A percentile compares a stretch with the other conserved stretches of the same genome.
phyloP scores from a whole-genome alignment of 139 green algal species.

The Coelastrella sp. region DNA sequence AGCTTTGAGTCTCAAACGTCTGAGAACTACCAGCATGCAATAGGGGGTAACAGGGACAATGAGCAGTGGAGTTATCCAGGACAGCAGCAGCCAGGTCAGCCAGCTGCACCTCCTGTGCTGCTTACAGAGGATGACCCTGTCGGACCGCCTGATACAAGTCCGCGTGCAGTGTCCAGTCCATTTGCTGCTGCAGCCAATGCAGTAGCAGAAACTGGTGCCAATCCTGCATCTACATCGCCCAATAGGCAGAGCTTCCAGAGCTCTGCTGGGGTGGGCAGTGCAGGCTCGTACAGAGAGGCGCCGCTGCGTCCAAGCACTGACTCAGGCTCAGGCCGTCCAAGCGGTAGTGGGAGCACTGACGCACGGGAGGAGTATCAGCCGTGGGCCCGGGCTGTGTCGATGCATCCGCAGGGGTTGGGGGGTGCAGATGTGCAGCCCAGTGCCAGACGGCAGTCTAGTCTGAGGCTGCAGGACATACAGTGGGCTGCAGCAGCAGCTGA shows the following conservation, averaged over 20 bases:
- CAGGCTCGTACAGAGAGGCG: background rate
- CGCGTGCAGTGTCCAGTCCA: too few species aligned
- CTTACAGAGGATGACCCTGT: background rate
- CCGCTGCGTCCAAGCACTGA: background rate
- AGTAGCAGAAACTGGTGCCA: background rate
- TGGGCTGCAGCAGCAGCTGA: background rate
- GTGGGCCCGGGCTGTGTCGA: slow-evolving; percentile 12
- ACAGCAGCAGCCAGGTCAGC: background rate
- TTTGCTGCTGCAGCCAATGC: background rate
- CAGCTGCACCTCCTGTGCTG: background rate
- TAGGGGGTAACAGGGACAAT: background rate
- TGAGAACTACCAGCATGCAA: background rate
- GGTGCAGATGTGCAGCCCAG: background rate
- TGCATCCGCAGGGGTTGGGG: background rate
- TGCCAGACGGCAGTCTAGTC: background rate
- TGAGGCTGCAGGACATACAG: background rate
- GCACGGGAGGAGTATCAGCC: background rate
- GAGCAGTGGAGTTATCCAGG: background rate
- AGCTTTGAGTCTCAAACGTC: background rate
- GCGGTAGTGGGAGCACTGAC: background rate
- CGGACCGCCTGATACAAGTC: too few species aligned
- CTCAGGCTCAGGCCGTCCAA: background rate
- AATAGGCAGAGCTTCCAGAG: slow-evolving; percentile 1
- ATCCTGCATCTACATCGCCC: background rate
- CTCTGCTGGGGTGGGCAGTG: background rate